Evolutionary conservation across 78 protist species (phyloP).

Genomic region (Dictyostelium intermedium): DNA sequence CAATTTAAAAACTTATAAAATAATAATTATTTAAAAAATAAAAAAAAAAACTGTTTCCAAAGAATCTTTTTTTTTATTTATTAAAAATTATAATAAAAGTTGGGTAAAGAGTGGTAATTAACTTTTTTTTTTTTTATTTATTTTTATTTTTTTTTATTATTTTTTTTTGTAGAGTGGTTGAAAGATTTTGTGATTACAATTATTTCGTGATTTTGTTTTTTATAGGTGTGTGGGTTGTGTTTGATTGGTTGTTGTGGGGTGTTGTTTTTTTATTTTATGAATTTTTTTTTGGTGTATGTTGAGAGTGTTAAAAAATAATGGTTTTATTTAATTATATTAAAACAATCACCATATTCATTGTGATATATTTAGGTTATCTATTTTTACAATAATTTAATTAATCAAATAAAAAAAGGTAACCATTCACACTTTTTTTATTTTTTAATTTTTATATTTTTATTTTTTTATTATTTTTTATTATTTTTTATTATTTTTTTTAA

Average conservation of each 20-base stretch:
- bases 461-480: background rate
- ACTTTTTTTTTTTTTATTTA: no score
- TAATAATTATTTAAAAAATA: background rate
- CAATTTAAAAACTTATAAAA: background rate
- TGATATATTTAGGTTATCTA: background rate
- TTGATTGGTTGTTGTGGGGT: no score
- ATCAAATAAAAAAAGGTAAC: background rate
- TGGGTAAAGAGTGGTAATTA: background rate
- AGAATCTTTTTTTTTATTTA: no score
- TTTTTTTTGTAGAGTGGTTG: background rate
- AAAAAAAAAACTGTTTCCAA: background rate
- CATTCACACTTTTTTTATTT: background rate
- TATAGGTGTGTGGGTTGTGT: background rate
- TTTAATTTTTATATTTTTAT: background rate
- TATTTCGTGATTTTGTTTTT: background rate
- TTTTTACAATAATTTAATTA: background rate
- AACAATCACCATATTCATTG: background rate
- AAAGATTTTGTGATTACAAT: background rate
- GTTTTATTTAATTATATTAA: background rate
- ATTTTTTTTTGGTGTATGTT: background rate
- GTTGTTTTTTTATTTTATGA: no score
- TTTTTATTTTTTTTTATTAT: no score
- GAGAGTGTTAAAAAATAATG: background rate
- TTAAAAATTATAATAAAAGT: no score
- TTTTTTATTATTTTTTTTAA: background rate